Conservation (phyloP, 2,329 filamentous ascomycete genomes). For the Aspergillus oerlinghausenensis region DNA sequence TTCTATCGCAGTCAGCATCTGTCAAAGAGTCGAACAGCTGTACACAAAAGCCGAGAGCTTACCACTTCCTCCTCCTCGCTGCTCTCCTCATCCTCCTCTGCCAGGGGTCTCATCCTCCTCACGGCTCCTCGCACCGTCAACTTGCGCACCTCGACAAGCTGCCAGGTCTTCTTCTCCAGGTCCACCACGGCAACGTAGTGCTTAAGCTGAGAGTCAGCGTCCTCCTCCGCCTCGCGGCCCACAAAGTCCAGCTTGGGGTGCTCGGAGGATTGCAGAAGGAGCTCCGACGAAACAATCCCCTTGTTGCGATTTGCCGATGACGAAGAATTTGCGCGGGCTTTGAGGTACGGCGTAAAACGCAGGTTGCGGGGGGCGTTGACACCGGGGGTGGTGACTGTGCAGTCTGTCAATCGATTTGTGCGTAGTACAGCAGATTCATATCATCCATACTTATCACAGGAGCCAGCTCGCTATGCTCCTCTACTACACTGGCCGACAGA, state of each 20-base stretch:
- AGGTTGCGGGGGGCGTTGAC: slow-evolving; percentile 28
- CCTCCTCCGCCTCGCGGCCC: slow-evolving; percentile 48
- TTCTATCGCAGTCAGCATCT: slow-evolving; percentile 18
- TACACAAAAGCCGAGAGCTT: slow-evolving; percentile 1
- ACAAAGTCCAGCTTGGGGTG: slow-evolving; percentile 59
- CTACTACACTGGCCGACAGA: slow-evolving; percentile 43
- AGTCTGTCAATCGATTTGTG: not conserved
- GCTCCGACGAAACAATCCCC: slow-evolving; percentile 41
- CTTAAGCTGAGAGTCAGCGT: slow-evolving; percentile 49
- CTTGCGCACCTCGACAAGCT: slow-evolving; percentile 52
- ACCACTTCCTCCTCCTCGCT: slow-evolving; percentile 29
- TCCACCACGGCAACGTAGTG: slow-evolving; percentile 61
- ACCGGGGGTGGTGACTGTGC: slow-evolving; percentile 33
- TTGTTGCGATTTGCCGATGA: slow-evolving; percentile 28
- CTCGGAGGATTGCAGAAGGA: slow-evolving; percentile 58
- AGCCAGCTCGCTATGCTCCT: slow-evolving; percentile 45
- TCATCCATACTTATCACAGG: slow-evolving; percentile 46
- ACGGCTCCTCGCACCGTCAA: slow-evolving; percentile 51
- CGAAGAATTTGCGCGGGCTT: slow-evolving; percentile 43
- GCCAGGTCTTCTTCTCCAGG: slow-evolving; percentile 48
- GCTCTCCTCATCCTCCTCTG: slow-evolving; percentile 25
- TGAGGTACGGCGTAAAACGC: slow-evolving; percentile 41
- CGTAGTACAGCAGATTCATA: not conserved
- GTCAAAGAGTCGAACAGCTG: not conserved
- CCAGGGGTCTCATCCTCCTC: slow-evolving; percentile 24